Evolutionary conservation across 345 rosid genomes (phyloP).

Genomic region (Boechera divaricarpa): DNA sequence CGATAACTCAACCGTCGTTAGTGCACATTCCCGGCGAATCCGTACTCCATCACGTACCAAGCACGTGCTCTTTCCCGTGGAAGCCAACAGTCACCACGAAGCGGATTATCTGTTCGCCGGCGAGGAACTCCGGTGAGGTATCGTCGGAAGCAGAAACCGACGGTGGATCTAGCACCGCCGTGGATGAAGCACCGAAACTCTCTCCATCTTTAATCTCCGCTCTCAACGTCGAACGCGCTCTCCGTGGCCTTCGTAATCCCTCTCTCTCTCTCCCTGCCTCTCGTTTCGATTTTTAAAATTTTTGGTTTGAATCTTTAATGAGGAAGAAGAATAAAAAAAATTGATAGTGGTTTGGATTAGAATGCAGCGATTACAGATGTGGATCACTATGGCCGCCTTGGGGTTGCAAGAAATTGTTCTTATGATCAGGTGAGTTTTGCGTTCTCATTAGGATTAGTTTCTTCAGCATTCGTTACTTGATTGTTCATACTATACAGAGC

Average conservation of each 20-base stretch:
- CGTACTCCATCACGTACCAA: conserved; percentile 32
- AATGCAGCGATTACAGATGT: conserved; percentile 89
- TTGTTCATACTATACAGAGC: neutral
- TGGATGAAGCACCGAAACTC: conserved; percentile 57
- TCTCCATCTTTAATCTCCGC: conserved; percentile 71
- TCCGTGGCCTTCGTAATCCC: conserved; percentile 79
- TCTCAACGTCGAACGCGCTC: conserved; percentile 83
- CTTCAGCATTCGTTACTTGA: neutral
- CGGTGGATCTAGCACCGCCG: conserved; percentile 54
- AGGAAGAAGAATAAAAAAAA: neutral
- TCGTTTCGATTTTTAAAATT: neutral
- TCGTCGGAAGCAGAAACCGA: conserved; percentile 47
- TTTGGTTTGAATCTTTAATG: neutral
- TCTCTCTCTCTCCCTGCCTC: neutral
- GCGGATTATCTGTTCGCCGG: conserved; percentile 34
- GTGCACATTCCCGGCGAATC: conserved; percentile 32
- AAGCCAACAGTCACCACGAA: conserved; percentile 29
- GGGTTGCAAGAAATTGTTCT: conserved; percentile 64
- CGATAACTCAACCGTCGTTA: conserved; percentile 36
- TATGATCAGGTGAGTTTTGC: conserved; percentile 56
- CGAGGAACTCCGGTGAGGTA: conserved; percentile 49
- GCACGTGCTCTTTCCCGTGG: conserved; percentile 40
- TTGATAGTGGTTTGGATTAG: conserved; percentile 51
- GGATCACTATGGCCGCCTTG: conserved; percentile 81
- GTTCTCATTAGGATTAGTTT: too few relatives aligned